Base-by-base conservation (phyloP, 2,329 filamentous ascomycete species). In the Fusarium siculi region DNA sequence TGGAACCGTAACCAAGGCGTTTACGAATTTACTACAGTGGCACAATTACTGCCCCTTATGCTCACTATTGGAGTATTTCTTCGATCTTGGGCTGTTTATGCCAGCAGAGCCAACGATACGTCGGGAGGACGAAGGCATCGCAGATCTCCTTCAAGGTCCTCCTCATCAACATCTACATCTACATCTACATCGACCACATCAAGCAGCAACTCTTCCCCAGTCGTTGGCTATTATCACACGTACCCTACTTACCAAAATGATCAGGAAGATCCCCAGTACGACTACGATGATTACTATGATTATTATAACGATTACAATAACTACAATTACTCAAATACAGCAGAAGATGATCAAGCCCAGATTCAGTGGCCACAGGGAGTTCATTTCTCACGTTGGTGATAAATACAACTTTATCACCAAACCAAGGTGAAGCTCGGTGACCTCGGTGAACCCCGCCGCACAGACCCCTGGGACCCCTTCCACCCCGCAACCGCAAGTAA, bases 11-110 rank as follows among this genome's bases (percentile, higher is more conserved):
- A 82, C 16, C 37, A 74, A 7, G 63, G 46, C 12, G 66, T 75
- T 23, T 70, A 77, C 36, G 64, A 74, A 11, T 63, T 83, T 16
- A 72, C 74, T 21, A 76, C 79, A 1, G 61, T 75, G 3, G 78
- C 78, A 1, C 82, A 83, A 57, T 56, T 78, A 8, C 71, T 82
- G 6, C 81, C 82, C 1, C 74, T 83, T 8, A 61, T 82, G 21
- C 44, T 83, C 40, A 80, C 76, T 14, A 39, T 75, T 5, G 81
- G 79, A 5, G 62, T 81, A 34, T 56, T 81, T 7, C 49, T 80
- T 2, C 74, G 79, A 14, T 66, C 74, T 1, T 67, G 79, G 49
- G 74, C 78, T 28, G 36, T 77, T 7, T 78, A 79, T 57, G 53
- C 52, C 8, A 66, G 54, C n/a, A 34, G 50, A 8, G 4, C 37